Percentiles rank a stretch among this genome's conserved stretches.
Conservation (phyloP, 179 eudicot species). For the Silene coronaria region DNA sequence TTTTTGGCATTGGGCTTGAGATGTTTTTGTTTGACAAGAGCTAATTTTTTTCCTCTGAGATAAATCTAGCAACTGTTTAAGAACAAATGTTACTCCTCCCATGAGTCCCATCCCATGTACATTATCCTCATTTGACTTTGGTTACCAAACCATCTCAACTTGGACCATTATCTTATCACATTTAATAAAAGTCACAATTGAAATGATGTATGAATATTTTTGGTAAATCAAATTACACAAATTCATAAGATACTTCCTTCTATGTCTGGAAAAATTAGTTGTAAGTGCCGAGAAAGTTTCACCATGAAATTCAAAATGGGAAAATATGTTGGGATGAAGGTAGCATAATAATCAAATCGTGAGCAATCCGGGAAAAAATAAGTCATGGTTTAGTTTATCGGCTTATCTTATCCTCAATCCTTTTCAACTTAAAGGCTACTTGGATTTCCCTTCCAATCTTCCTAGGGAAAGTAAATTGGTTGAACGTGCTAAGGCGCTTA, state of each 20-base stretch:
- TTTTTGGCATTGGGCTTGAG: not conserved
- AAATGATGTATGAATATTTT: not conserved
- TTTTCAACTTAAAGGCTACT: not conserved
- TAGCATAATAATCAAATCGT: not conserved
- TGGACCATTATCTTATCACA: not conserved
- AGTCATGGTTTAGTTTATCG: not conserved
- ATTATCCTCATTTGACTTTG: not conserved
- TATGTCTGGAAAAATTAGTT: not conserved
- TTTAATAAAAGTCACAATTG: not conserved
- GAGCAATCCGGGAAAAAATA: not conserved
- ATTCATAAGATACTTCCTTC: not conserved
- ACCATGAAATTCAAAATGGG: not conserved
- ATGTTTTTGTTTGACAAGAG: not conserved
- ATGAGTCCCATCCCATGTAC: not conserved
- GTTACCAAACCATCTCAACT: not conserved
- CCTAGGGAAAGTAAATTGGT: conserved; percentile 69
- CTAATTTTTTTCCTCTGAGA: not conserved
- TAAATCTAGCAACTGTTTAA: not conserved
- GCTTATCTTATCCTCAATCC: conserved; percentile 1
- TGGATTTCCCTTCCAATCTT: conserved; percentile 9
- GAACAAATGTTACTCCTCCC: not conserved
- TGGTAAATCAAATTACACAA: not conserved
- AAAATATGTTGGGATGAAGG: not conserved
- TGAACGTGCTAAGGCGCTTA: conserved; percentile 66
- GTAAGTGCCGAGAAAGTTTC: not conserved